phyloP scores from a whole-genome alignment of 345 rosid genomes.

The Syzygium aromaticum region DNA sequence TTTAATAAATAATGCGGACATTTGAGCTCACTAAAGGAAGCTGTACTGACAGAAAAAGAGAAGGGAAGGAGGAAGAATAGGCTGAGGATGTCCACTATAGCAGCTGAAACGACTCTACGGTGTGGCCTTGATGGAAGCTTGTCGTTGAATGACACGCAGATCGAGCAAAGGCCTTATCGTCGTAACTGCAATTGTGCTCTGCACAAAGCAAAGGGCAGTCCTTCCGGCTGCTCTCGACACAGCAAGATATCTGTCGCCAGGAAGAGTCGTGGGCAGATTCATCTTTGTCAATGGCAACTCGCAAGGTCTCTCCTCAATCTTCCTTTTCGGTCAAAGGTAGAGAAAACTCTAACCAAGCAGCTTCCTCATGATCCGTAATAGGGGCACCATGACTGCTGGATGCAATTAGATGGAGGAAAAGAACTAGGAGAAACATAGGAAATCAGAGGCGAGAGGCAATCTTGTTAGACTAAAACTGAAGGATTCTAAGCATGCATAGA shows the following conservation, averaged over 20 bases:
- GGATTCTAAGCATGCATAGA: no score
- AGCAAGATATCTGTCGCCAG: not conserved
- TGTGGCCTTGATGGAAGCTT: constrained; percentile 3
- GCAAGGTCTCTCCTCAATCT: not conserved
- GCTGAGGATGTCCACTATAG: not conserved
- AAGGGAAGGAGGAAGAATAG: not conserved
- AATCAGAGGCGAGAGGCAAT: not conserved
- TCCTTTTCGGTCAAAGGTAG: not conserved
- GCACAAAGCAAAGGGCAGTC: not conserved
- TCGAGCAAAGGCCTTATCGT: constrained; percentile 4
- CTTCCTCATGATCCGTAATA: not conserved
- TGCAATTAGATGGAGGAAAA: not conserved
- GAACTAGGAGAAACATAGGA: not conserved
- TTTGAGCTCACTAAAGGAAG: not conserved
- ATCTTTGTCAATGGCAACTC: not conserved
- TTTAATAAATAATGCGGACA: not conserved
- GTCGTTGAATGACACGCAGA: not conserved
- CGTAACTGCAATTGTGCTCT: constrained; percentile 10
- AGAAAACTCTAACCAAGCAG: not conserved
- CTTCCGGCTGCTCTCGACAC: not conserved
- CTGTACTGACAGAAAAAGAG: not conserved
- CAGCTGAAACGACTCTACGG: not conserved
- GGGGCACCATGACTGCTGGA: not conserved
- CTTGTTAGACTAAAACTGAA: no score
- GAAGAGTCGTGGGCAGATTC: not conserved